Conservation (phyloP, 2,329 filamentous ascomycete species). For the Ophiostoma pallidulum region DNA sequence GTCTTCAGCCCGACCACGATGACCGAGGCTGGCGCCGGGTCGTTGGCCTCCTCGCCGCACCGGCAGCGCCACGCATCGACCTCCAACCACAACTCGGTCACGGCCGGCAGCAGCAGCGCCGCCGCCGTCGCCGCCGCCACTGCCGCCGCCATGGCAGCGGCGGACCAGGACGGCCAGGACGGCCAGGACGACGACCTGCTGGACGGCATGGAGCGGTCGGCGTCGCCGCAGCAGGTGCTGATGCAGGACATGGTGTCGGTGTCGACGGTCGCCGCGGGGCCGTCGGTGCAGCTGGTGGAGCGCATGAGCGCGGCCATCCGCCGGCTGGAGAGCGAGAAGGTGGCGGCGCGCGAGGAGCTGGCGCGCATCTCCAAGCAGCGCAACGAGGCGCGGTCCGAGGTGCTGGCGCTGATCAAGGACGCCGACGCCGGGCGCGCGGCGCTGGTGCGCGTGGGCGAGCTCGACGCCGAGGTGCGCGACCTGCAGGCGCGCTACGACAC, state of each 20-base stretch:
- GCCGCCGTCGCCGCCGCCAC: too few relatives aligned
- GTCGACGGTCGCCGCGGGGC: constrained; percentile 81
- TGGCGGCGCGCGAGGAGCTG: constrained; percentile 79
- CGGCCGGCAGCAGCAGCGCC: neutral
- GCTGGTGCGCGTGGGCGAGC: constrained; percentile 47
- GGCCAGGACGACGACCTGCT: constrained; percentile 32
- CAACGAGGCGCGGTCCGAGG: constrained; percentile 83
- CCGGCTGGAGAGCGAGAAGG: constrained; percentile 83
- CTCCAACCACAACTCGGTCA: neutral
- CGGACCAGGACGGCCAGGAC: neutral
- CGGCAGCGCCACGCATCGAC: constrained; percentile 3
- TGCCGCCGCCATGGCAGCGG: too few relatives aligned
- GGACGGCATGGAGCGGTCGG: constrained; percentile 45
- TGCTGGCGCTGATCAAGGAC: constrained; percentile 84
- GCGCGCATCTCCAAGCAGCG: constrained; percentile 70
- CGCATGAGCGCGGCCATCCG: constrained; percentile 91
- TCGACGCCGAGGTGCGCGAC: constrained; percentile 58
- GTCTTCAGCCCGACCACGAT: constrained; percentile 35
- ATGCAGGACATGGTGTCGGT: constrained; percentile 80
- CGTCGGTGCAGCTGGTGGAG: constrained; percentile 90
- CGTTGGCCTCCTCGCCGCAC: constrained; percentile 1
- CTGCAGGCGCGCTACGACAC: constrained; percentile 77
- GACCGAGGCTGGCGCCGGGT: neutral
- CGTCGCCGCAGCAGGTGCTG: constrained; percentile 51
- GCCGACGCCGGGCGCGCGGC: constrained; percentile 59